Percentiles rank a stretch among this genome's conserved stretches.
These are phyloP conservation scores for Talaromyces sp. DNA, from an alignment of 2,329 filamentous ascomycete genomes.

Conservation along the genomic window DNA sequence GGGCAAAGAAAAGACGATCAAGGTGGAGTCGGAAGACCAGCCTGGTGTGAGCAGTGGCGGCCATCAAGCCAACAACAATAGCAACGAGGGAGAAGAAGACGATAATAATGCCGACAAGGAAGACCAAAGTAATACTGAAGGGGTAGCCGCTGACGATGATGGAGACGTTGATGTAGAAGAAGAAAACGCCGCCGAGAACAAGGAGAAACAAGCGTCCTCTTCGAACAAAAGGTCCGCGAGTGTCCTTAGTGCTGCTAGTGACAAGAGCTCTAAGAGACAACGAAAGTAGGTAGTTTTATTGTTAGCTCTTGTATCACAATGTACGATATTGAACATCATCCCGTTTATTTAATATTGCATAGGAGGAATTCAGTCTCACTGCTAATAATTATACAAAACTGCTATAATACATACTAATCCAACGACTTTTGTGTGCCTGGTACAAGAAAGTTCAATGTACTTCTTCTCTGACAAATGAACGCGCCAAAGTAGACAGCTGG, in stretches of 20 bases:
- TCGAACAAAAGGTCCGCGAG: constrained; percentile 76
- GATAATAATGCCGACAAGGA: background rate
- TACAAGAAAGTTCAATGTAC: background rate
- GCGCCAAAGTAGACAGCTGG: background rate
- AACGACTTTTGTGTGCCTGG: background rate
- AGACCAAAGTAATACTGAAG: background rate
- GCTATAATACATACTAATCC: background rate
- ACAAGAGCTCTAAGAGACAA: constrained; percentile 52
- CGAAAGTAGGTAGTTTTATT: constrained; percentile 32
- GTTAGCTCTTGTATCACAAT: background rate
- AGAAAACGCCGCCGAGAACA: constrained; percentile 15
- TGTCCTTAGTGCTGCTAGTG: constrained; percentile 66
- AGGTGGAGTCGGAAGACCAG: constrained; percentile 30
- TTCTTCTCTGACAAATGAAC: background rate
- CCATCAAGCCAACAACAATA: background rate
- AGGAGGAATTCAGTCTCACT: background rate
- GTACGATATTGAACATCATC: background rate
- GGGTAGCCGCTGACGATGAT: constrained; percentile 1
- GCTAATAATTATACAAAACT: background rate
- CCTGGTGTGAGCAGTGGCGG: background rate
- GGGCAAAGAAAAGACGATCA: constrained; percentile 28
- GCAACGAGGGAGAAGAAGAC: background rate
- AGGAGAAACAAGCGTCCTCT: constrained; percentile 12
- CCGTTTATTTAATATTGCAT: background rate
- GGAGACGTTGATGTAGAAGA: constrained; percentile 16